These are phyloP conservation scores for Cystobasidiaceae sp. DNA, from an alignment of 1,284 basidiomycete species.

Conservation along the genomic window DNA sequence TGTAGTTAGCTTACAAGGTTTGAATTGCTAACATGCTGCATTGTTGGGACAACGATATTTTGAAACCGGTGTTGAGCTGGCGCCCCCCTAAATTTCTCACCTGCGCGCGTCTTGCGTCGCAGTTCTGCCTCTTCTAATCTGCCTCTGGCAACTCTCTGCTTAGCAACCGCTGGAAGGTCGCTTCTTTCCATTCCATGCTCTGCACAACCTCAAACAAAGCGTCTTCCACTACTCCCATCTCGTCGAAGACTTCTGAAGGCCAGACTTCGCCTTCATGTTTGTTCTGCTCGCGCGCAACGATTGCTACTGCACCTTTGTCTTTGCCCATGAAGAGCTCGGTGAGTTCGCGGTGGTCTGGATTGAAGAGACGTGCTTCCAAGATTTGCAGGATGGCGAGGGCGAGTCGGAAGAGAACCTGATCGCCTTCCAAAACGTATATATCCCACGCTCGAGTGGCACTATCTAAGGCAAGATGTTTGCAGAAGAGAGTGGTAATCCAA, in stretches of 20 bases:
- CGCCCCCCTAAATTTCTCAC: too few relatives aligned
- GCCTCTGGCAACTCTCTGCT: constrained; percentile 76
- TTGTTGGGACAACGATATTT: too few relatives aligned
- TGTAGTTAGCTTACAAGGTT: too few relatives aligned
- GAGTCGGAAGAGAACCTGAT: constrained; percentile 75
- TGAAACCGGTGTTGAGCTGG: too few relatives aligned
- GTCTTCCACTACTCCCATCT: constrained; percentile 80
- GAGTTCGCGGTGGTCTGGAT: constrained; percentile 69
- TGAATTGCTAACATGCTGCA: too few relatives aligned
- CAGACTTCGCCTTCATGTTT: constrained; percentile 51
- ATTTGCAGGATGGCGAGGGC: constrained; percentile 76
- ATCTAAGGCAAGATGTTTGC: constrained; percentile 40
- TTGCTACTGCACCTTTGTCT: constrained; percentile 40
- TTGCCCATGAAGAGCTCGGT: constrained; percentile 54
- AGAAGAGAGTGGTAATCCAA: constrained; percentile 70
- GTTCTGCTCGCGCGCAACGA: constrained; percentile 39
- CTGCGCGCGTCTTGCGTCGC: too few relatives aligned
- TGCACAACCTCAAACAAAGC: constrained; percentile 70
- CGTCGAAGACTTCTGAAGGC: constrained; percentile 71
- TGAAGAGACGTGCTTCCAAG: constrained; percentile 78
- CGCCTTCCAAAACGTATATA: constrained; percentile 77
- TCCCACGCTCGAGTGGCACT: constrained; percentile 41
- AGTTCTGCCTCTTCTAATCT: background rate
- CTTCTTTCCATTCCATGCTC: constrained; percentile 83
- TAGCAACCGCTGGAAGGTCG: constrained; percentile 76